phyloP scores from a whole-genome alignment of 495 filamentous ascomycete genomes.

The Terfezia boudieri region DNA sequence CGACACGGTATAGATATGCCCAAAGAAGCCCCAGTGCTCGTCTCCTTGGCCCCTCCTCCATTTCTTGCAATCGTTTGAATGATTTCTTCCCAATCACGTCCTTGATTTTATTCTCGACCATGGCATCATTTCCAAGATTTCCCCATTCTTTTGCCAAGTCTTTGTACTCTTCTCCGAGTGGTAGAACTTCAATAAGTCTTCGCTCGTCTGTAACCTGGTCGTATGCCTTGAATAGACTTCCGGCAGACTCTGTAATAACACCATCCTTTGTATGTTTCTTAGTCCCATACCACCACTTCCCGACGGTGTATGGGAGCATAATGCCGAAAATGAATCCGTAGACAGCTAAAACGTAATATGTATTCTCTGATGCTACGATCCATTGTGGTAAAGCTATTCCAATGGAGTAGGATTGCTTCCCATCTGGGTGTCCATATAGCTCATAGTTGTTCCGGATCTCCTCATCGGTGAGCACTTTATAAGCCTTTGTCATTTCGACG shows the following conservation, averaged over 20 bases:
- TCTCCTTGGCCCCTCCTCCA: conserved; percentile 48
- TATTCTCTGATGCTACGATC: conserved; percentile 78
- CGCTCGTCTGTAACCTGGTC: conserved; percentile 58
- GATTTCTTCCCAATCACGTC: conserved; percentile 42
- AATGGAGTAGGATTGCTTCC: conserved; percentile 94
- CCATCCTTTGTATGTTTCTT: conserved; percentile 78
- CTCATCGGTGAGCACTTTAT: conserved; percentile 91
- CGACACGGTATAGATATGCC: conserved; percentile 79
- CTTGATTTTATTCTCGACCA: conserved; percentile 56
- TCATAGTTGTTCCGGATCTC: conserved; percentile 91
- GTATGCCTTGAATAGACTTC: conserved; percentile 81
- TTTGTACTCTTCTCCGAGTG: conserved; percentile 40
- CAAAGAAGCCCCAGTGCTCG: conserved; percentile 80
- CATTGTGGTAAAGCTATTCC: conserved; percentile 88
- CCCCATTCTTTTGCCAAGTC: not conserved
- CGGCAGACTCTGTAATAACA: conserved; percentile 74
- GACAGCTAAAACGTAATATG: conserved; percentile 80
- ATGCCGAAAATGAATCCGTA: conserved; percentile 76
- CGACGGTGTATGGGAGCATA: conserved; percentile 76
- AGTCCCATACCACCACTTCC: conserved; percentile 96
- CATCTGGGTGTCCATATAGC: conserved; percentile 88
- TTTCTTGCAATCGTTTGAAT: conserved; percentile 39
- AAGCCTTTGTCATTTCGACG: conserved; percentile 88
- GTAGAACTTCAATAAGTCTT: conserved; percentile 57
- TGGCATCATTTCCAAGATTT: conserved; percentile 21